Base-by-base conservation (phyloP, 495 filamentous ascomycete species). In the Aspergillus heteromorphus region DNA sequence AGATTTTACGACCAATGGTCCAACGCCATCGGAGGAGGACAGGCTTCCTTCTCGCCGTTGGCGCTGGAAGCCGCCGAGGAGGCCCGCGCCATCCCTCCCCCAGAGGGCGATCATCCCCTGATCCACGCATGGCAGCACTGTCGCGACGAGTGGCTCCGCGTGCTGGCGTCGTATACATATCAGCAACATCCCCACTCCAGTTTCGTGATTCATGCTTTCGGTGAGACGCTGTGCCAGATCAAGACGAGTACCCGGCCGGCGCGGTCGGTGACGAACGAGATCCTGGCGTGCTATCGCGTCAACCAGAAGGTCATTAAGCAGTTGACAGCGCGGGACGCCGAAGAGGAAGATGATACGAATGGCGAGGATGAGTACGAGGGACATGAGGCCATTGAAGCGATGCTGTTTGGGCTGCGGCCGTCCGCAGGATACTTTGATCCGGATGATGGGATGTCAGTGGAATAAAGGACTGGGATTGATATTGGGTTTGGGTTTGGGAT, bases 121-220 rank as follows among this genome's bases (percentile, higher is more conserved):
- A 66, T 72, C 8, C 51, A 76, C 30, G 73, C 70, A 27, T 77
- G 75, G 65, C 75, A 72, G 54, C 61, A 73, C 17, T 69, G 71
- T 23, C 66, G 58, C 5, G 56, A 61, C 4, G 71, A 74, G 13
- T 73, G 74, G 50, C 69, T 65, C 9, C 61, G 72, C 6, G 53
- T 90, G 8, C 77, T 86, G 55, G 88, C 88, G 0, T 88, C 86
- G 3, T 73, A 70, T 2, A 67, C 76, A 2, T 90, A 87, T 61
- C 68, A 70, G 36, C 55, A 63, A 38, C 74, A 69, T 42, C 71
- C 76, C 43, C 53, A 56, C 0, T 67, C 56, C 1, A 72, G 50
- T 9, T 80, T 88, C 45, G 71, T 78, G 11, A 87, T 87, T 73
- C 74, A 80, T 49, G 82, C 88, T 36, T 84, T 84, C 9, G 87